Base-by-base conservation (phyloP, 305 asterid genomes). In the Coffea humblotiana region DNA sequence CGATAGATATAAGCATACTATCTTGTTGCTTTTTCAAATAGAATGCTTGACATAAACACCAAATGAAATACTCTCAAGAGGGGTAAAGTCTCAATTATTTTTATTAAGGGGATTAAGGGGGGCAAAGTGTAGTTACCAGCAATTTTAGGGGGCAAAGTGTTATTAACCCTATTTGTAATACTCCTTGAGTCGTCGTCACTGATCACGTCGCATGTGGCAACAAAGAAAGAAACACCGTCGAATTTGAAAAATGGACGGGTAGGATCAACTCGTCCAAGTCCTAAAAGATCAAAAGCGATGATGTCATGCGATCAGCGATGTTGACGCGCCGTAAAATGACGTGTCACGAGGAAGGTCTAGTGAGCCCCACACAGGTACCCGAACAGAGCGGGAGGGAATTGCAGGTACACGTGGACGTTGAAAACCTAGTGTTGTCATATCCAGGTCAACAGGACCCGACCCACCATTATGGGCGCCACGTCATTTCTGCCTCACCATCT, bases 271-370 rank as follows among this genome's bases (percentile, higher is more conserved):
- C 49, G 27, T 3, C 9, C 27, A 18, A 27, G 48, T 32, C 21
- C 58, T 1, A n/a, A 65, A 70, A 78, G 73, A 78, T 73, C 58
- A 66, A 5, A 15, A 29, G 58, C 43, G 19, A 80, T 48, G 63
- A 78, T 23, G 52, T 83, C 77, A 75, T 54, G 82, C 3, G 60
- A 45, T 12, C 69, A 48, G 75, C 71, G 83, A 82, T 67, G 70
- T 79, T 67, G 88, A 78, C 77, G 77, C 78, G 83, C 76, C 86
- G 84, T 83, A 85, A 78, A 72, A 61, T 63, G 81, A 81, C 85
- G 88, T 85, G 83, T 85, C 83, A 51, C 6, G 32, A 1, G 70
- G 67, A 52, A 77, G 56, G 75, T 27, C 6, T 47, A 71, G 78
- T 37, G 71, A 67, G 79, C 0, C 74, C 86, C 86, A 10, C 64